phyloP scores from a whole-genome alignment of 805 yeast species.

The Saccharomycopsis olivae region DNA sequence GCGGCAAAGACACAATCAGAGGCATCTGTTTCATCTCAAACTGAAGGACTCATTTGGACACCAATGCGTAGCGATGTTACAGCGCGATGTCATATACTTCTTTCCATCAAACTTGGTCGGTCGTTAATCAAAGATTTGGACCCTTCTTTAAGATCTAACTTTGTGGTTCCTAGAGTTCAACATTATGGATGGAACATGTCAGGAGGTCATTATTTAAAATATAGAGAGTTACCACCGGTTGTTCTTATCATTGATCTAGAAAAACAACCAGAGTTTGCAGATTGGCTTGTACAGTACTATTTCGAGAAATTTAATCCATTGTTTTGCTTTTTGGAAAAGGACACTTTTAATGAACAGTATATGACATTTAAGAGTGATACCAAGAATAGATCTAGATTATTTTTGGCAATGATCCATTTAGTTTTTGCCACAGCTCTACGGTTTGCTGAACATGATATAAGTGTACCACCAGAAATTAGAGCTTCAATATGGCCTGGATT shows the following conservation, averaged over 20 bases:
- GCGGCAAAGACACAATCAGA: neutral
- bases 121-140: no score
- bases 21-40: no score
- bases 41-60: no score
- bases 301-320: constrained; percentile 42
- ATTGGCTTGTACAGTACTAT: no score
- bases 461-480: neutral
- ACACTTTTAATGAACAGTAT: constrained; percentile 41
- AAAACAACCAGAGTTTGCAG: constrained; percentile 26
- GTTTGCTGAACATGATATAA: constrained; percentile 28
- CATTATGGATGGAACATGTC: constrained; percentile 57
- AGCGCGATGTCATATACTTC: no score
- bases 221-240: neutral
- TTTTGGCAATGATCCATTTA: constrained; percentile 39
- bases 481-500: no score
- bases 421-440: constrained; percentile 42
- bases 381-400: constrained; percentile 26
- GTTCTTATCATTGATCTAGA: constrained; percentile 2
- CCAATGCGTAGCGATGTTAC: no score
- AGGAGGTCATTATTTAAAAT: constrained; percentile 38
- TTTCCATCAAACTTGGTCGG: no score
- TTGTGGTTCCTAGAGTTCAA: constrained; percentile 20
- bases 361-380: no score
- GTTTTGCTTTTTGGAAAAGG: constrained; percentile 41
- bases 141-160: no score